These are phyloP conservation scores for Ophiosphaerella korrae DNA, from an alignment of 2,329 filamentous ascomycete species.

Conservation along the genomic window DNA sequence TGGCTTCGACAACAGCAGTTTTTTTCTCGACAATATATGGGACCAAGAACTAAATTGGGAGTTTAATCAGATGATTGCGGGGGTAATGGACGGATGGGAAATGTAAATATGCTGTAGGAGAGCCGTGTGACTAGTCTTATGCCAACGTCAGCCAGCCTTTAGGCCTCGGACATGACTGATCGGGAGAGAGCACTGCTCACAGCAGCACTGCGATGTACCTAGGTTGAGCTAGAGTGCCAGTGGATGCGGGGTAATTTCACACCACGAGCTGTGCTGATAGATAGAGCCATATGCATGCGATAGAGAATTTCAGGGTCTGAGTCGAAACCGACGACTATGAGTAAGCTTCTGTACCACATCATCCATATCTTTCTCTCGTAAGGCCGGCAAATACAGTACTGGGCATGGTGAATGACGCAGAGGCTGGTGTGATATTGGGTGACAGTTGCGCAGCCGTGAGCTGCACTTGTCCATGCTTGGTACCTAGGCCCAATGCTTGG, in stretches of 20 bases:
- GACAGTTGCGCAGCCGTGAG: too few relatives aligned
- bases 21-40: neutral
- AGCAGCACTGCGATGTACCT: neutral
- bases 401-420: too few relatives aligned
- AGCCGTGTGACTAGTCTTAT: neutral
- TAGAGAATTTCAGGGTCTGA: too few relatives aligned
- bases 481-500: too few relatives aligned
- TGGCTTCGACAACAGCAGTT: neutral
- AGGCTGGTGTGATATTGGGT: too few relatives aligned
- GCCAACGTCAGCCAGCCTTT: neutral
- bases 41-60: neutral
- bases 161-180: conserved; percentile 17
- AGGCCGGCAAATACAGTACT: too few relatives aligned
- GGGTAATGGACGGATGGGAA: too few relatives aligned
- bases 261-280: neutral
- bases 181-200: conserved; percentile 1
- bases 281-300: too few relatives aligned
- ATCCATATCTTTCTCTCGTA: too few relatives aligned
- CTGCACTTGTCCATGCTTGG: too few relatives aligned
- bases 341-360: too few relatives aligned
- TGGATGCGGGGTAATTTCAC: conserved; percentile 11
- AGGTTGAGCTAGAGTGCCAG: neutral
- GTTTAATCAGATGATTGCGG: neutral
- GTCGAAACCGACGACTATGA: too few relatives aligned
- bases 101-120: neutral